These are phyloP conservation scores for Orobanche coerulescens DNA, from an alignment of 257 asterid genomes.

Conservation along the genomic window DNA sequence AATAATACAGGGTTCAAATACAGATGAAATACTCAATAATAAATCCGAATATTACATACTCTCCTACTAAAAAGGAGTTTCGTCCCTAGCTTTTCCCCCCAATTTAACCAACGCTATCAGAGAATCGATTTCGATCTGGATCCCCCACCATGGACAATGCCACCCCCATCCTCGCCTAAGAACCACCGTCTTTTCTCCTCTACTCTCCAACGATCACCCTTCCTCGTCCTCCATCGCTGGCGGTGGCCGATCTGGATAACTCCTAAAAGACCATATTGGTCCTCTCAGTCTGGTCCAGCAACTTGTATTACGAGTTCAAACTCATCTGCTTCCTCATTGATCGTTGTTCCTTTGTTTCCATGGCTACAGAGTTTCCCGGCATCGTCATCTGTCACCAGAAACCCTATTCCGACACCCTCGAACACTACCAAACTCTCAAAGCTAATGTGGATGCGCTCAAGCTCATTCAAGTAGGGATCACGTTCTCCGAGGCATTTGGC, in stretches of 20 bases:
- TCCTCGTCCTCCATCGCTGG: background rate
- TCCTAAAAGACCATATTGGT: slow-evolving; percentile 16
- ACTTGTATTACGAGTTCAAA: slow-evolving; percentile 35
- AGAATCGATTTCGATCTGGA: too few species aligned
- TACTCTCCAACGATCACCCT: too few species aligned
- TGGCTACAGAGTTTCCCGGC: slow-evolving; percentile 60
- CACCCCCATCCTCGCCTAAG: too few species aligned
- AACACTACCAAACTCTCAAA: slow-evolving; percentile 22
- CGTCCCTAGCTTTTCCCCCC: too few species aligned
- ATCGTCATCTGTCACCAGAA: slow-evolving; percentile 4
- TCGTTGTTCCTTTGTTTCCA: slow-evolving; percentile 34
- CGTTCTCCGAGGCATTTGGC: slow-evolving; percentile 14
- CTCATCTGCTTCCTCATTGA: slow-evolving; percentile 32
- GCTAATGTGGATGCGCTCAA: slow-evolving; percentile 23
- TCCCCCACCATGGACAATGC: too few species aligned
- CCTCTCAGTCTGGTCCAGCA: slow-evolving; percentile 46
- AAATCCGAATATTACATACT: too few species aligned
- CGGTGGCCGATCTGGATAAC: background rate
- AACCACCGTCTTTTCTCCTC: too few species aligned
- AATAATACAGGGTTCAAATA: too few species aligned
- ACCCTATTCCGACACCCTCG: background rate
- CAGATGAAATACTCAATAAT: too few species aligned
- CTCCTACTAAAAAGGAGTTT: too few species aligned
- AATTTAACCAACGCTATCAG: too few species aligned
- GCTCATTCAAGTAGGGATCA: slow-evolving; percentile 22